phyloP scores from a whole-genome alignment of 441 rosid species.

The Dalechampia spathulata region DNA sequence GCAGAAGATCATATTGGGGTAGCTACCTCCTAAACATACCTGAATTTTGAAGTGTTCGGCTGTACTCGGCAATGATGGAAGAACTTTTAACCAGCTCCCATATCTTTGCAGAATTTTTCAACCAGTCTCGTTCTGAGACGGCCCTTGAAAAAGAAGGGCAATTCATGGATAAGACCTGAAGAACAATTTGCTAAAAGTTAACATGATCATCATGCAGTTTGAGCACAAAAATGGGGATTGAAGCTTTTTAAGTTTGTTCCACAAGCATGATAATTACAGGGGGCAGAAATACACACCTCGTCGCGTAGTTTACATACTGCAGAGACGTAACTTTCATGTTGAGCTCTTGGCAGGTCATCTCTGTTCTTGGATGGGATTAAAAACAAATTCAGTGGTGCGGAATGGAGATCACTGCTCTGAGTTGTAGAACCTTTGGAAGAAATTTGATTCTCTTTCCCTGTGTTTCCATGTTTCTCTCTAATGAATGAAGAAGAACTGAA shows the following conservation, averaged over 20 bases:
- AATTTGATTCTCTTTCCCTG: constrained; percentile 18
- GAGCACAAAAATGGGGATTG: too few species aligned
- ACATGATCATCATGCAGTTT: too few species aligned
- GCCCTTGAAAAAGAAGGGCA: constrained; percentile 46
- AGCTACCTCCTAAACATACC: constrained; percentile 60
- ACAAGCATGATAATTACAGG: neutral
- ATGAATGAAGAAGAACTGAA: constrained; percentile 48
- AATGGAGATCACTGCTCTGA: constrained; percentile 21
- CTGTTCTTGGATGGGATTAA: constrained; percentile 43
- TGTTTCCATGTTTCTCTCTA: constrained; percentile 26
- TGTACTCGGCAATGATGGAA: constrained; percentile 48
- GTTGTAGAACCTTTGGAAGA: constrained; percentile 5
- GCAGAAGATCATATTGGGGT: too few species aligned
- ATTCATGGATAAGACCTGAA: constrained; percentile 59
- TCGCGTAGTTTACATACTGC: constrained; percentile 52
- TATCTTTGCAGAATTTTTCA: constrained; percentile 69
- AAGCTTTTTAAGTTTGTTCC: neutral
- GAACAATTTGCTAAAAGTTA: constrained; percentile 9
- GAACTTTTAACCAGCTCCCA: constrained; percentile 77
- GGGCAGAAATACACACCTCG: constrained; percentile 32
- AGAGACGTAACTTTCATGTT: constrained; percentile 43
- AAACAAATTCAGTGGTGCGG: constrained; percentile 29
- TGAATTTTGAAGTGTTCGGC: constrained; percentile 43
- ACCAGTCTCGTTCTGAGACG: constrained; percentile 77
- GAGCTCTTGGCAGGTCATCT: constrained; percentile 40